Percentiles rank a stretch among this genome's conserved stretches.
Evolutionary conservation across 208 protist species (phyloP).

Genomic region (Crithidia thermophila): DNA sequence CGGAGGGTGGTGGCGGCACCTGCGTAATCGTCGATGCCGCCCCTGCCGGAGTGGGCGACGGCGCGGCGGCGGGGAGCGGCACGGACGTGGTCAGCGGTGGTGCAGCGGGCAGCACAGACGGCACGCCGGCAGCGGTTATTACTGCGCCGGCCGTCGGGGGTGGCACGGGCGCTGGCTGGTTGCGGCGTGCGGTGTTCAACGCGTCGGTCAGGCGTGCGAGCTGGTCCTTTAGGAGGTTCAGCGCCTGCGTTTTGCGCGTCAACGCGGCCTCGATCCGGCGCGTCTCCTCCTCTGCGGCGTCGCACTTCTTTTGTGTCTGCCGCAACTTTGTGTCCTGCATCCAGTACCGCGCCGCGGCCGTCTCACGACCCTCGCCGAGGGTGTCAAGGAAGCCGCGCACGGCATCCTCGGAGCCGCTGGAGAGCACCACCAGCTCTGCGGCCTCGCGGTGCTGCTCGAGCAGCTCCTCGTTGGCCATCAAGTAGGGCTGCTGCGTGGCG

Average conservation of each 20-base stretch:
- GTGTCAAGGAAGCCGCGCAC: slow-evolving; percentile 37
- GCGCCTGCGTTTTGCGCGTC: slow-evolving; percentile 32
- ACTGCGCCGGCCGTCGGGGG: background rate
- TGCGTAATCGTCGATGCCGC: background rate
- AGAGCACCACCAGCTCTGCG: slow-evolving; percentile 56
- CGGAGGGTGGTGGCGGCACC: background rate
- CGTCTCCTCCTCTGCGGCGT: slow-evolving; percentile 37
- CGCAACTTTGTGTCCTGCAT: slow-evolving; percentile 40
- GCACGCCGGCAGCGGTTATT: background rate
- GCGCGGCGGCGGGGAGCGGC: too few species aligned
- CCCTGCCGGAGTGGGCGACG: background rate
- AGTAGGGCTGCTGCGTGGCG: slow-evolving; percentile 61
- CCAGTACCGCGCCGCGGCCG: slow-evolving; percentile 43
- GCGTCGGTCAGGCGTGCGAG: slow-evolving; percentile 54
- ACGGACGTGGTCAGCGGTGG: slow-evolving; percentile 1
- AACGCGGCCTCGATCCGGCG: slow-evolving; percentile 42
- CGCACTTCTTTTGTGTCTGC: slow-evolving; percentile 36
- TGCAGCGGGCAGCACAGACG: background rate
- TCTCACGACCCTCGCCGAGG: slow-evolving; percentile 36
- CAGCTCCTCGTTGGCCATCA: slow-evolving; percentile 54
- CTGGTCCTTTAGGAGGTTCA: slow-evolving; percentile 43
- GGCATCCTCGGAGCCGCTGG: slow-evolving; percentile 57
- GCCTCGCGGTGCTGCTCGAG: slow-evolving; percentile 76
- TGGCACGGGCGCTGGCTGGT: slow-evolving; percentile 5
- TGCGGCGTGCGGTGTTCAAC: slow-evolving; percentile 36